These are phyloP conservation scores for Cladorrhinum sp. DNA, from an alignment of 2,329 filamentous ascomycete species.

Conservation along the genomic window DNA sequence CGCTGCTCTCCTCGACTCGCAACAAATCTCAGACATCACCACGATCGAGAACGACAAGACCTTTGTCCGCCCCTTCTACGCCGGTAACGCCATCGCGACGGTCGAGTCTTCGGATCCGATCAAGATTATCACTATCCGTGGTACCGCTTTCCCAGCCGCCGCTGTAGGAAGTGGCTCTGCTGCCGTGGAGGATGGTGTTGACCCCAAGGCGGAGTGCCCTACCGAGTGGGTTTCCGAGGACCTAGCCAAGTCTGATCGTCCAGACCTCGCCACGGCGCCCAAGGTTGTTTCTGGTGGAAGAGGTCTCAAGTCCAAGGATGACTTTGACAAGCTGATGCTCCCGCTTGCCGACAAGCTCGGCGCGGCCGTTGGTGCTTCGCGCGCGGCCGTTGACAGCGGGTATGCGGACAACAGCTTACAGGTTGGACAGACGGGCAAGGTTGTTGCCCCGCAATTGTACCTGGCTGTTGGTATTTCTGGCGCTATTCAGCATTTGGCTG, in stretches of 20 bases:
- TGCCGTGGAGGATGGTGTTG: constrained; percentile 73
- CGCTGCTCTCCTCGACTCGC: constrained; percentile 83
- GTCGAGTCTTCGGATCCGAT: constrained; percentile 83
- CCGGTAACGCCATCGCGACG: constrained; percentile 93
- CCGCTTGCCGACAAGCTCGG: constrained; percentile 89
- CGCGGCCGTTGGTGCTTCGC: constrained; percentile 91
- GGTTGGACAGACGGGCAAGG: constrained; percentile 98
- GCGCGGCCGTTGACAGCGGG: constrained; percentile 92
- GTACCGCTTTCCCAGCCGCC: constrained; percentile 82
- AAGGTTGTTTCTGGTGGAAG: constrained; percentile 91
- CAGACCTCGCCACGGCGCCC: constrained; percentile 84
- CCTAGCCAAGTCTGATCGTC: constrained; percentile 87
- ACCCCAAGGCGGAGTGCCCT: constrained; percentile 70
- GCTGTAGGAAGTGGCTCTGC: constrained; percentile 71
- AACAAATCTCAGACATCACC: constrained; percentile 92
- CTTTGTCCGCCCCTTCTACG: constrained; percentile 95
- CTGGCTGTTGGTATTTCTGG: constrained; percentile 94
- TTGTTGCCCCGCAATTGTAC: constrained; percentile 93
- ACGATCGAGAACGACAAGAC: constrained; percentile 84
- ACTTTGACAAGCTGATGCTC: constrained; percentile 89
- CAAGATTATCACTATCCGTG: constrained; percentile 89
- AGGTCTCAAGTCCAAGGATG: constrained; percentile 95
- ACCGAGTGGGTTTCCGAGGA: constrained; percentile 95
- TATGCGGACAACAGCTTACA: constrained; percentile 98
- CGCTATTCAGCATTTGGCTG: constrained; percentile 95